Evolutionary conservation across 2,329 filamentous ascomycete species (phyloP).

Genomic region (Cordyceps javanica): DNA sequence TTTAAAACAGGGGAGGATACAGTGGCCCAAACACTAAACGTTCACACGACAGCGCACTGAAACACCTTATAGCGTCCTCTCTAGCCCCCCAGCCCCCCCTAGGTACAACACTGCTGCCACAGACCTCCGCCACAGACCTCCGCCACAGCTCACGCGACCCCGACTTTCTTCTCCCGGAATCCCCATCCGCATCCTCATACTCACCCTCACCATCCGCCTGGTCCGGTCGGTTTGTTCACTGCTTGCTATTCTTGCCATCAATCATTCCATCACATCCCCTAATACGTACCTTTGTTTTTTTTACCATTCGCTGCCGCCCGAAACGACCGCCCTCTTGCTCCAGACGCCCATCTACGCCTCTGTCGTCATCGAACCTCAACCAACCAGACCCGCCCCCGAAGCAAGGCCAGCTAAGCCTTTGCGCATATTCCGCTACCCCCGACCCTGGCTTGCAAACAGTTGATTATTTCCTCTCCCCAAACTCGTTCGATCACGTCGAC

Average conservation of each 20-base stretch:
- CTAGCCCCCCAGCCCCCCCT: too few species aligned
- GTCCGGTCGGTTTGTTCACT: background rate
- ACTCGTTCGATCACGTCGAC: background rate
- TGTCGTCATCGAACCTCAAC: background rate
- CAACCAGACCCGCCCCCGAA: background rate
- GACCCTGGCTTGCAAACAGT: background rate
- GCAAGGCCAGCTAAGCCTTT: background rate
- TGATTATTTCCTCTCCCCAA: background rate
- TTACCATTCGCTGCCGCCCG: background rate
- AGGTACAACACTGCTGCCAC: background rate
- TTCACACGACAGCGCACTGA: background rate
- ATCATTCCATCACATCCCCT: background rate
- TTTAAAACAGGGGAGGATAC: background rate
- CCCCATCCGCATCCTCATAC: background rate
- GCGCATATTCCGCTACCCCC: background rate
- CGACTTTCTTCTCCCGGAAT: background rate
- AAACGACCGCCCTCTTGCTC: too few species aligned
- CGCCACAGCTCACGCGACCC: conserved; percentile 10
- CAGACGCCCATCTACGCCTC: background rate
- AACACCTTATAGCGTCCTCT: background rate
- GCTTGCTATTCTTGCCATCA: background rate
- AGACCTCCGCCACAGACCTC: background rate
- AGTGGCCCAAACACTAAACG: background rate
- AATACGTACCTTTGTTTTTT: too few species aligned
- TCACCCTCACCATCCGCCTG: background rate